Evolutionary conservation across 2,329 filamentous ascomycete species (phyloP).

Genomic region (Pseudocercospora fijiensis): DNA sequence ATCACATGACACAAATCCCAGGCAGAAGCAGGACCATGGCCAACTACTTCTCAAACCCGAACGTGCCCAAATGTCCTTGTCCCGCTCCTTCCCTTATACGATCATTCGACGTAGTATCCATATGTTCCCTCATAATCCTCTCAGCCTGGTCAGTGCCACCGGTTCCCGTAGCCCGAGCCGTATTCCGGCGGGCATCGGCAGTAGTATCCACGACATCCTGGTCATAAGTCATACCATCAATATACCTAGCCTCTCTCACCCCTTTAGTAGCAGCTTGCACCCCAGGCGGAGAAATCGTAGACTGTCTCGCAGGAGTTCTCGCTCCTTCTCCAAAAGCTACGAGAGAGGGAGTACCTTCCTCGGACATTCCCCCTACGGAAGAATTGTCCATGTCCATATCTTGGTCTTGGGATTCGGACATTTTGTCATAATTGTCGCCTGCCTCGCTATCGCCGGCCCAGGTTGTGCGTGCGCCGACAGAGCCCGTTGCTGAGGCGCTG

Average conservation of each 20-base stretch:
- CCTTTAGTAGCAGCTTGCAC: conserved; percentile 53
- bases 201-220: conserved; percentile 43
- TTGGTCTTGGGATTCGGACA: conserved; percentile 56
- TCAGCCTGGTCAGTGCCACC: conserved; percentile 56
- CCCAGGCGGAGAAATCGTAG: conserved; percentile 57
- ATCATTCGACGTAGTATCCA: conserved; percentile 47
- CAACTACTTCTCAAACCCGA: conserved; percentile 59
- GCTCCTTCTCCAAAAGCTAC: conserved; percentile 94
- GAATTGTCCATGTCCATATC: conserved; percentile 50
- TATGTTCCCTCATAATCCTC: conserved; percentile 60
- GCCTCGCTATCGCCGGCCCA: conserved; percentile 65
- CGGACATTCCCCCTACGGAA: conserved; percentile 76
- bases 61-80: conserved; percentile 53
- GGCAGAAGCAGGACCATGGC: background rate
- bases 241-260: conserved; percentile 43
- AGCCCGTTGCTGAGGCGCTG: conserved; percentile 82
- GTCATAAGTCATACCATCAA: conserved; percentile 51
- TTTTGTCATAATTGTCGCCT: conserved; percentile 56
- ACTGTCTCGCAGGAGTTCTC: conserved; percentile 54
- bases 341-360: conserved; percentile 77
- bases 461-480: conserved; percentile 65
- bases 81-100: conserved; percentile 45
- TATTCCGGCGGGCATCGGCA: conserved; percentile 16
- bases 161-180: background rate
- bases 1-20: background rate